These are phyloP conservation scores for Aethionema arabicum DNA, from an alignment of 345 rosid species.

Conservation along the genomic window DNA sequence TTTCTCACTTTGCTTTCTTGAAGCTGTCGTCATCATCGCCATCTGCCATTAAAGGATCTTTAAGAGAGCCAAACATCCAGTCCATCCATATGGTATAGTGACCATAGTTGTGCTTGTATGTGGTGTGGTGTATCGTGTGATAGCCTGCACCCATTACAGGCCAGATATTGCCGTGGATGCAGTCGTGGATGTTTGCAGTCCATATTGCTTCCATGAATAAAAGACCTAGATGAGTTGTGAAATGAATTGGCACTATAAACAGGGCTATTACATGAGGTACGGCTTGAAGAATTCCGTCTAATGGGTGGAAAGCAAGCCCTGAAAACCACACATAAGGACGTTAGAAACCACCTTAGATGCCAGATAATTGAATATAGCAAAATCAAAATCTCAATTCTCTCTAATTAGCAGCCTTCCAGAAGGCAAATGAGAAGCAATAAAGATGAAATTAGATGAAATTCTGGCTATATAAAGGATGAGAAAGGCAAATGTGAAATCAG, in stretches of 20 bases:
- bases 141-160: conserved; percentile 98
- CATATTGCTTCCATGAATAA: conserved; percentile 80
- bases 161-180: conserved; percentile 82
- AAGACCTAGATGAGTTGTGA: conserved; percentile 66
- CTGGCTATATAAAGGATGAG: neutral
- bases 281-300: conserved; percentile 93
- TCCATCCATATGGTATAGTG: conserved; percentile 99
- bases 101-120: conserved; percentile 95
- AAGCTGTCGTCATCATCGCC: neutral
- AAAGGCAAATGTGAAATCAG: neutral
- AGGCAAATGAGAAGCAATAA: neutral
- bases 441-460: neutral
- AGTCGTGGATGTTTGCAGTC: conserved; percentile 94
- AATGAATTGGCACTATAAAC: conserved; percentile 78
- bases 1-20: conserved; percentile 29
- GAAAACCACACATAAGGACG: conserved; percentile 11
- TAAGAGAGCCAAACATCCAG: conserved; percentile 93
- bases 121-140: conserved; percentile 96
- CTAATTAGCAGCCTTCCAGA: neutral
- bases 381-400: neutral
- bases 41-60: conserved; percentile 60
- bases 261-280: conserved; percentile 77
- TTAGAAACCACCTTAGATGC: conserved; percentile 1
- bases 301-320: conserved; percentile 94
- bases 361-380: conserved; percentile 7